These are phyloP conservation scores for Colletotrichum sp. DNA, from an alignment of 2,329 filamentous ascomycete genomes.

Conservation along the genomic window DNA sequence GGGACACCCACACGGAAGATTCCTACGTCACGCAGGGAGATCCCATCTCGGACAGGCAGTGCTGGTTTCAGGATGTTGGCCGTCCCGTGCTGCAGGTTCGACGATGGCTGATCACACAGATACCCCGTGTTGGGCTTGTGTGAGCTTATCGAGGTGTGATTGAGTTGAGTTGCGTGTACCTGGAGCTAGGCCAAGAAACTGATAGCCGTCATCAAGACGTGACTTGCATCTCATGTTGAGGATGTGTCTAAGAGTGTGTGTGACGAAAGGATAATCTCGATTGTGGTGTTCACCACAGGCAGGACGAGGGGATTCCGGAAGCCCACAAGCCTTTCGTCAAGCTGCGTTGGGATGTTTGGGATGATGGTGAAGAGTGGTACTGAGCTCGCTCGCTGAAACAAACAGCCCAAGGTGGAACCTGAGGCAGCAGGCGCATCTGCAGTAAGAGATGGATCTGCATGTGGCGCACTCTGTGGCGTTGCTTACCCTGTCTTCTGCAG, in stretches of 20 bases:
- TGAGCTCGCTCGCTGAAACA: background rate
- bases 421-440: background rate
- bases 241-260: background rate
- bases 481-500: background rate
- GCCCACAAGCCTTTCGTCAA: background rate
- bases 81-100: background rate
- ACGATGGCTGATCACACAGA: background rate
- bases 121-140: background rate
- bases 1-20: slow-evolving; percentile 2
- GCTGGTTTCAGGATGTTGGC: slow-evolving; percentile 18
- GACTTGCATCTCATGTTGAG: background rate
- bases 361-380: background rate
- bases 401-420: background rate
- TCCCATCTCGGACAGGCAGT: slow-evolving; percentile 9
- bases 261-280: background rate
- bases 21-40: slow-evolving; percentile 17
- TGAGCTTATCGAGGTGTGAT: slow-evolving; percentile 8
- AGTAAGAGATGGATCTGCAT: background rate
- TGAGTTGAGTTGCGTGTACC: background rate
- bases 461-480: background rate
- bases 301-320: background rate
- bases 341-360: background rate
- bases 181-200: background rate
- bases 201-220: background rate
- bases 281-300: background rate